Evolutionary conservation across 768 basidiomycete genomes (phyloP).

Genomic region (Tulasnella sp.): DNA sequence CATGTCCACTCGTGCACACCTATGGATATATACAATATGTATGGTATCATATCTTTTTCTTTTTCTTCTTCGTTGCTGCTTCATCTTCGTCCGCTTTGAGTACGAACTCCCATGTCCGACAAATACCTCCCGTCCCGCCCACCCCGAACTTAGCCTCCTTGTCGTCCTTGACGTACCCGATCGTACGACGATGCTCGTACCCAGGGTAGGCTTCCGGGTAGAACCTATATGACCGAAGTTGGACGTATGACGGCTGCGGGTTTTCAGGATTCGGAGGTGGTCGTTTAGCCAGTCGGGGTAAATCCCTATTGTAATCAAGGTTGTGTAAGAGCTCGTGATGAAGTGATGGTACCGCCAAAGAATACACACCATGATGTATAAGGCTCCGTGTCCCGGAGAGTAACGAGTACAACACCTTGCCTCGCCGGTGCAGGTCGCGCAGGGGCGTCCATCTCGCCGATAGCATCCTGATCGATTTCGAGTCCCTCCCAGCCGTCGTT

Average conservation of each 20-base stretch:
- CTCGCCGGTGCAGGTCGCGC: constrained; percentile 19
- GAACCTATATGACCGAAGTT: constrained; percentile 75
- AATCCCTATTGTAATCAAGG: no score
- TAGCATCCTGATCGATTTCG: constrained; percentile 12
- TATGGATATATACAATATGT: no score
- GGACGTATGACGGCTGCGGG: constrained; percentile 55
- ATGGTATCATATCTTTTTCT: background rate
- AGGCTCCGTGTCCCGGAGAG: constrained; percentile 73
- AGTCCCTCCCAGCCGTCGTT: constrained; percentile 10
- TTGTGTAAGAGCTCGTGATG: background rate
- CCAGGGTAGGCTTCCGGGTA: constrained; percentile 60
- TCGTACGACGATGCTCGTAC: constrained; percentile 88
- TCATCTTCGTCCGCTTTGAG: constrained; percentile 3
- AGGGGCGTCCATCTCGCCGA: background rate
- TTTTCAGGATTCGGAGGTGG: constrained; percentile 30
- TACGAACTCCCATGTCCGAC: constrained; percentile 18
- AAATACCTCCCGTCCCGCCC: background rate
- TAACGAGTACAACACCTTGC: constrained; percentile 74
- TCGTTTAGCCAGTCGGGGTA: constrained; percentile 64
- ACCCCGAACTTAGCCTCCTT: constrained; percentile 7
- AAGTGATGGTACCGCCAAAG: background rate
- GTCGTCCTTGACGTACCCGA: constrained; percentile 46
- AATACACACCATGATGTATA: constrained; percentile 71
- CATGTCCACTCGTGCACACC: no score
- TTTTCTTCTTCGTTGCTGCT: constrained; percentile 1